Evolutionary conservation across 176 grass and related monocot genomes (phyloP), one percentile per base, ranked within the genome.

Genomic region (Oryza australiensis): DNA sequence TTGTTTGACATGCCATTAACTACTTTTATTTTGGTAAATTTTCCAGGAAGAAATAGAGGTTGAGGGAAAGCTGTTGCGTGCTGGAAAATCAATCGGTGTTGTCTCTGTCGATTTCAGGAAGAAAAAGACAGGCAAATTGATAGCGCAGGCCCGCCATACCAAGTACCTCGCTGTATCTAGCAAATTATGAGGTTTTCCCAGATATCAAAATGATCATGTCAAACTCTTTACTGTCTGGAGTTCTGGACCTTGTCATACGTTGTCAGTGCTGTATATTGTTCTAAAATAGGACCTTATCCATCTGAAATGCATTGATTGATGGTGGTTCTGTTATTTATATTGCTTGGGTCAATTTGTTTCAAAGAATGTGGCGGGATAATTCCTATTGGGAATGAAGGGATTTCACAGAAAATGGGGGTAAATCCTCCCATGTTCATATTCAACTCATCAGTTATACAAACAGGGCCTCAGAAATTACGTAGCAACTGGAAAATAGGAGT

Each of bases 11-110:
- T n/a, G 34, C 4, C 18, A 0, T 78, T 32, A 62, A 84, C 42
- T 23, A 30, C 65, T 43, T 81, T 46, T 23, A 38, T 48, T 43
- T 81, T 46, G 7, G 55, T 64, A 70, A 42, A 78, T 92, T 83
- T 57, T 45, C 35, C 84, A 99, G 97, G 93, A 96, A 83, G 97
- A 94, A 90, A 87, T 99, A 74, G 97, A 99, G 85, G 83, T 99
- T 24, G 91, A 99, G 68, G 87, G 45, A 9, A 96, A 94, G 78
- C 63, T 99, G 26, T 84, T 94, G 87, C 84, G 73, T 59, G 85
- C 77, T 74, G 91, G 93, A 74, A 90, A 99, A 74, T 84, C 91
- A 62, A 49, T 94, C 14, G 93, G 82, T 26, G 85, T 91, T 2
- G 32, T 82, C 38, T 91, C 90, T 38, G 62, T 98, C 59, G 90